Conservation (phyloP, 371 early-diverging fungal species). For the Apophysomyces sp. region DNA sequence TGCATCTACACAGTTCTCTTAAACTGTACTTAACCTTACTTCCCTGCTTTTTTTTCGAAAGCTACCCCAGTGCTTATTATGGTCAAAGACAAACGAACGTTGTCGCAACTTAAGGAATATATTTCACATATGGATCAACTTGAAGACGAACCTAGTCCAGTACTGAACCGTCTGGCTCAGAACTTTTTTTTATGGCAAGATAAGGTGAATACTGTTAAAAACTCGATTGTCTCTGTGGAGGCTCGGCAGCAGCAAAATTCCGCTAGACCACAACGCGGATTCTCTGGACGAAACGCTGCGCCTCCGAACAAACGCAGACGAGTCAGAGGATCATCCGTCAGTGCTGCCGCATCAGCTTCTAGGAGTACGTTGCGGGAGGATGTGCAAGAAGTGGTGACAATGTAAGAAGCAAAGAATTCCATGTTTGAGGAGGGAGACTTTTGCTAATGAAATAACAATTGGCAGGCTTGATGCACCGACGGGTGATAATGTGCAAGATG, state of each 20-base stretch:
- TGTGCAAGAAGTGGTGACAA: constrained; percentile 15
- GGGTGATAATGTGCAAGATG: neutral
- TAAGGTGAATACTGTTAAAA: constrained; percentile 42
- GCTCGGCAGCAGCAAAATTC: constrained; percentile 2
- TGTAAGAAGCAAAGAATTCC: constrained; percentile 2
- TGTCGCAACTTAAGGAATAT: constrained; percentile 65
- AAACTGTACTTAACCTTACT: neutral
- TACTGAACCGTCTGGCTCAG: constrained; percentile 51
- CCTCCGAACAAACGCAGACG: constrained; percentile 81
- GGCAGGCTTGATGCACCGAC: constrained; percentile 6
- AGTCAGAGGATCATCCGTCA: constrained; percentile 67
- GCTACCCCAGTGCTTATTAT: constrained; percentile 64
- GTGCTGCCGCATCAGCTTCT: constrained; percentile 30
- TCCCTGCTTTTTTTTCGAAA: constrained; percentile 1
- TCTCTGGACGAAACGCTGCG: constrained; percentile 14
- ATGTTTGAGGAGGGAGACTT: neutral
- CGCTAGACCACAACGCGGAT: neutral
- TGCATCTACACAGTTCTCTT: neutral
- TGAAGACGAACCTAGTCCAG: constrained; percentile 17
- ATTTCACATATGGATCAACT: constrained; percentile 26
- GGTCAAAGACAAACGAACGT: constrained; percentile 68
- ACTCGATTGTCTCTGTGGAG: constrained; percentile 8
- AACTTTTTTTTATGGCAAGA: constrained; percentile 72
- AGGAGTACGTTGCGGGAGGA: constrained; percentile 22
- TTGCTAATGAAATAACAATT: neutral